These are phyloP conservation scores for Pseudomonodictys pantanalensis DNA, from an alignment of 495 filamentous ascomycete genomes.

Conservation along the genomic window DNA sequence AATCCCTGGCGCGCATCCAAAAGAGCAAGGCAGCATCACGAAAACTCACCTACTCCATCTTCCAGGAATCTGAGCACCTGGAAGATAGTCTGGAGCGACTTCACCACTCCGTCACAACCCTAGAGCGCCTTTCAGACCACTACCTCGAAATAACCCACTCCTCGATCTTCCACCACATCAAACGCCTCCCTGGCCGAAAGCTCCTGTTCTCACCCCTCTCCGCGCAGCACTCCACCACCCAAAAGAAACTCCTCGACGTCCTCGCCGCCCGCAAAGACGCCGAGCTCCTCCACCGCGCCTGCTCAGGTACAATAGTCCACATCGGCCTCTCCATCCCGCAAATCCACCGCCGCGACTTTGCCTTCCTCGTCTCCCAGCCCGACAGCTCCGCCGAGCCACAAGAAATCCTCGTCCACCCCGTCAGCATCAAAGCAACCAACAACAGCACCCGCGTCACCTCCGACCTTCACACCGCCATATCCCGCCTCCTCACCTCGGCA, in stretches of 20 bases:
- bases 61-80: constrained; percentile 2
- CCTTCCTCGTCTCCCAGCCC: constrained; percentile 8
- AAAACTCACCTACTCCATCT: constrained; percentile 12
- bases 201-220: not conserved
- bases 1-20: not conserved
- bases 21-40: constrained; percentile 1
- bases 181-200: constrained; percentile 12
- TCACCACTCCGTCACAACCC: constrained; percentile 5
- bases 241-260: constrained; percentile 15
- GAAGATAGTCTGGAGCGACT: constrained; percentile 11
- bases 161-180: constrained; percentile 6
- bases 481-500: not conserved
- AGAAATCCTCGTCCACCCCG: constrained; percentile 15
- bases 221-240: not conserved
- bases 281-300: constrained; percentile 19
- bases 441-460: constrained; percentile 5
- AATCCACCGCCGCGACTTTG: constrained; percentile 23
- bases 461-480: constrained; percentile 4
- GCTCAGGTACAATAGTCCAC: not conserved
- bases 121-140: constrained; percentile 19
- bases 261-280: constrained; percentile 20
- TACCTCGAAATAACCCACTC: constrained; percentile 19
- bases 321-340: constrained; percentile 21
- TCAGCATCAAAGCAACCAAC: constrained; percentile 5
- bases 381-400: not conserved